Base-by-base conservation (phyloP, 345 rosid species). In the Iberis pinnata region DNA sequence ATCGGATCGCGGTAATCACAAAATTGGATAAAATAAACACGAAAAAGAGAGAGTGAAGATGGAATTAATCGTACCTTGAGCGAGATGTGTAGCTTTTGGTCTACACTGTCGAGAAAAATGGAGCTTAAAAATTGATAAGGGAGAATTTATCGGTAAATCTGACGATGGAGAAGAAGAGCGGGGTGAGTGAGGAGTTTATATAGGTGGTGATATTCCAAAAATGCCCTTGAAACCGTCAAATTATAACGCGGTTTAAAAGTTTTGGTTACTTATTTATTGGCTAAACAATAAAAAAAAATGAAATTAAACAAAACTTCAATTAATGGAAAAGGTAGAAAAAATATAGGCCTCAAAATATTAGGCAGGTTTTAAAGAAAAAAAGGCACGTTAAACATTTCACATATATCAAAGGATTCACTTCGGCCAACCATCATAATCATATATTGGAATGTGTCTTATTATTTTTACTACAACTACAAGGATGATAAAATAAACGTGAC, bases 221-320 rank as follows among this genome's bases (percentile, higher is more conserved):
- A 20, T 60, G 33, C 71, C 71, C 71, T 60, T 59, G 66, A 60
- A 32, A 46, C 66, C 45, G 61, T 46, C 55, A 52, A 59, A 58
- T 36, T 36, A 32, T 58, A 58, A 66, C 70, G 60, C 43, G 55
- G 65, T 45, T 38, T 59, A 45, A 52, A 58, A 19, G 54, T 53
- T 29, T 54, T 63, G 19, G 49, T 63, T 63, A 47, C 41, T 63
- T 63, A 18, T 29, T 54, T 10, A 63, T 46, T 54, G 2, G 18
- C 19, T 54, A 10, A 58, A 24, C 1, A 45, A 53, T 53, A 57
- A 44, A 0, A 9, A 7, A 35, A 58, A 43, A 43, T n/a, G n/a
- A n/a, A n/a, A n/a, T n/a, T n/a, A n/a, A 43, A 19, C 53, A 10
- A 53, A 44, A 53, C 48, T 7, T 29, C 8, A 29, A 3, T 29